Conservation (phyloP, 108 stramenopile genomes). For the Pseudonitzschia pungens region DNA sequence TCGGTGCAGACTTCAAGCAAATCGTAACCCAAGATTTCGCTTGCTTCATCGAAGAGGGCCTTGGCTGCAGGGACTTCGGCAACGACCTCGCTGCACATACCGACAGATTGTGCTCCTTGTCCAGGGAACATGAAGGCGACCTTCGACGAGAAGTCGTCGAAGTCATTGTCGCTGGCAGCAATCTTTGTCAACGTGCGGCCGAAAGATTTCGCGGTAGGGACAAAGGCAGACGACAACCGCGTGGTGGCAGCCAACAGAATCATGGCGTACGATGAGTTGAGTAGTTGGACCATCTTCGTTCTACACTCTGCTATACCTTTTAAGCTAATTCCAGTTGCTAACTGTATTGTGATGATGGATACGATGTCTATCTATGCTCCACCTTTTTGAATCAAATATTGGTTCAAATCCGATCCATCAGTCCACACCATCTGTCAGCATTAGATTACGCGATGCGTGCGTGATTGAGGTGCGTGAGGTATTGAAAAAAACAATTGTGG, state of each 20-base stretch:
- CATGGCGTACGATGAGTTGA: conserved; percentile 20
- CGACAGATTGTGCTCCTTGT: conserved; percentile 91
- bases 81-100: conserved; percentile 83
- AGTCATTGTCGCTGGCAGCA: conserved; percentile 78
- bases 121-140: conserved; percentile 96
- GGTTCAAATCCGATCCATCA: conserved; percentile 1
- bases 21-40: conserved; percentile 95
- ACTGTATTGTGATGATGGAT: neutral
- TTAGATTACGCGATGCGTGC: neutral
- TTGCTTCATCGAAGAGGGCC: conserved; percentile 94
- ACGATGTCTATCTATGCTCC: neutral
- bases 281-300: conserved; percentile 7
- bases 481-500: neutral
- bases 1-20: conserved; percentile 87
- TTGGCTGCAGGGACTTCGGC: conserved; percentile 91
- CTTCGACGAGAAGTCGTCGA: conserved; percentile 83
- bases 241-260: conserved; percentile 29
- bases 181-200: conserved; percentile 32
- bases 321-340: neutral
- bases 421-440: neutral
- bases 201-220: conserved; percentile 47
- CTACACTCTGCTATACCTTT: neutral
- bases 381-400: neutral
- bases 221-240: conserved; percentile 55
- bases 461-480: neutral